Evolutionary conservation across 2,329 filamentous ascomycete genomes (phyloP).

Genomic region (Aureobasidium musti): DNA sequence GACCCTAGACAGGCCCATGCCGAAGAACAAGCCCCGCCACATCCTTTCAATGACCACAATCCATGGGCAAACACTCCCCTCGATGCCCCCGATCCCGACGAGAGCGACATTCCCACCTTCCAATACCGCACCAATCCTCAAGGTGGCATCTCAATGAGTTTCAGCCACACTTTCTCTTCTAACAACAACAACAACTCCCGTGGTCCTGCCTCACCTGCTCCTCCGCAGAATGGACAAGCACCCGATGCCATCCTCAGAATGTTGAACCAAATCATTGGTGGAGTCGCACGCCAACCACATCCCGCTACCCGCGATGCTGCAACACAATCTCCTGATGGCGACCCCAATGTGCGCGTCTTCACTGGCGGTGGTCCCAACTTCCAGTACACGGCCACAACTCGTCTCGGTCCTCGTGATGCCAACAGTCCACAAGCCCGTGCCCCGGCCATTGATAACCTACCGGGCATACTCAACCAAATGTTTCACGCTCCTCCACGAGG

Average conservation of each 20-base stretch:
- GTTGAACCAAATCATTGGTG: conserved; percentile 31
- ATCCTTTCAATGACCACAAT: conserved; percentile 49
- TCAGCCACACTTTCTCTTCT: conserved; percentile 24
- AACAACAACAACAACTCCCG: neutral
- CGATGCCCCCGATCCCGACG: conserved; percentile 52
- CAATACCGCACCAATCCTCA: conserved; percentile 38
- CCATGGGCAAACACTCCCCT: conserved; percentile 53
- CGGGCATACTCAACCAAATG: conserved; percentile 24
- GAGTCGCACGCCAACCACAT: conserved; percentile 13
- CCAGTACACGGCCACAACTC: conserved; percentile 37
- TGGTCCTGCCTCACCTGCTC: neutral
- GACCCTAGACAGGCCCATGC: conserved; percentile 60
- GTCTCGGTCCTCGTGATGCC: conserved; percentile 55
- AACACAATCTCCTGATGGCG: conserved; percentile 6
- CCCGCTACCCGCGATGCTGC: neutral
- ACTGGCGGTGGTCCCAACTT: conserved; percentile 26
- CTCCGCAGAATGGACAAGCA: neutral
- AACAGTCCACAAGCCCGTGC: conserved; percentile 51
- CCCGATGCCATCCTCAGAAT: conserved; percentile 29
- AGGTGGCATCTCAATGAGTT: conserved; percentile 31
- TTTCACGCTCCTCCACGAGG: conserved; percentile 27
- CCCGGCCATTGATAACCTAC: conserved; percentile 16
- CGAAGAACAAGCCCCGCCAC: conserved; percentile 36
- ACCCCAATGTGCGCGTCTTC: conserved; percentile 20
- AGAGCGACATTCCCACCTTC: conserved; percentile 46